Percentiles rank a stretch among this genome's conserved stretches.
Evolutionary conservation across 192 early-diverging fungal species (phyloP).

Genomic region (Geranomyces michiganensis): DNA sequence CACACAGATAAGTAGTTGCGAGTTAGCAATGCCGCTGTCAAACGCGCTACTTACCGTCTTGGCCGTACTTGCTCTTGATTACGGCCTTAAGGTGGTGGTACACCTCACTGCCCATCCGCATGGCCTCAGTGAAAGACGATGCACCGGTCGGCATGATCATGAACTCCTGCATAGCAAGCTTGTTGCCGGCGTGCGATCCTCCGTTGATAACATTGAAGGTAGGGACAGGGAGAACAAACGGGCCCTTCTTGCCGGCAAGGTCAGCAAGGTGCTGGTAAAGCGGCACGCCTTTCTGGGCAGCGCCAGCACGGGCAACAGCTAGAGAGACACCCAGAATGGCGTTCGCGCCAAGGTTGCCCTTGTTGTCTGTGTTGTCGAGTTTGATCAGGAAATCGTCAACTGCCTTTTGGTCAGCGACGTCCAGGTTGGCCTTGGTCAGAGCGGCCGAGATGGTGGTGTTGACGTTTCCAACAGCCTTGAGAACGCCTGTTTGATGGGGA

Average conservation of each 20-base stretch:
- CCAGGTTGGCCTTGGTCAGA: slow-evolving; percentile 73
- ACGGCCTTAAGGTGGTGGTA: slow-evolving; percentile 96
- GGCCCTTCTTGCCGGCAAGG: slow-evolving; percentile 77
- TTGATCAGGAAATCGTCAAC: slow-evolving; percentile 90
- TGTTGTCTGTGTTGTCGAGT: slow-evolving; percentile 95
- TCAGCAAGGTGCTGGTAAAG: slow-evolving; percentile 95
- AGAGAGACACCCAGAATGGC: slow-evolving; percentile 98
- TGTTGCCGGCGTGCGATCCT: slow-evolving; percentile 99
- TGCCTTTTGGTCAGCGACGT: slow-evolving; percentile 83
- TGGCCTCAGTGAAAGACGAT: slow-evolving; percentile 88
- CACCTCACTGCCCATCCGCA: slow-evolving; percentile 97
- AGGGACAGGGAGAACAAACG: slow-evolving; percentile 93
- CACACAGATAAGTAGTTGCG: not conserved
- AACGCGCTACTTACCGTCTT: slow-evolving; percentile 66
- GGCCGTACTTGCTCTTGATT: slow-evolving; percentile 99
- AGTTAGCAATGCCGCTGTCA: not conserved
- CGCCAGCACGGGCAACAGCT: slow-evolving; percentile 93
- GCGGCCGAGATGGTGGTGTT: slow-evolving; percentile 86
- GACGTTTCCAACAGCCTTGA: slow-evolving; percentile 89
- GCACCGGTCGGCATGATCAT: slow-evolving; percentile 99
- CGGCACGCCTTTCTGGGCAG: slow-evolving; percentile 88
- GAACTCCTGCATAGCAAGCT: slow-evolving; percentile 99
- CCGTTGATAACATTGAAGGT: slow-evolving; percentile 99
- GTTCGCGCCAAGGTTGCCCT: slow-evolving; percentile 90
- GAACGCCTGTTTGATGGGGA: slow-evolving; percentile 66